phyloP scores from a whole-genome alignment of 1,284 basidiomycete genomes.

The Inonotus obliquus region DNA sequence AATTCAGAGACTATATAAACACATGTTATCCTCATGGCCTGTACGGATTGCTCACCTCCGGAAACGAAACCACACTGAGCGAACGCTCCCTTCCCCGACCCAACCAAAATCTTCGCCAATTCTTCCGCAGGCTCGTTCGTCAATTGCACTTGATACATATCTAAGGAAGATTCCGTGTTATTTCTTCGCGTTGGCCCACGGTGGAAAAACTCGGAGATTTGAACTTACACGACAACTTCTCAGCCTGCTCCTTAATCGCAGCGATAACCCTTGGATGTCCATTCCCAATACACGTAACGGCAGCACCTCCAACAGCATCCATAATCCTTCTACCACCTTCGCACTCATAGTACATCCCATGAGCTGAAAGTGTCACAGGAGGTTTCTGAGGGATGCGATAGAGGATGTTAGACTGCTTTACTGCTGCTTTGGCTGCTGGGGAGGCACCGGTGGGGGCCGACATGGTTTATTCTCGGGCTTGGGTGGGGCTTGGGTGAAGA shows the following conservation, averaged over 20 bases:
- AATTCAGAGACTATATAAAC: background rate
- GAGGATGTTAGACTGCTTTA: conserved; percentile 23
- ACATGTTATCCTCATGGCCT: background rate
- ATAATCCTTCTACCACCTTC: conserved; percentile 63
- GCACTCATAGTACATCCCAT: conserved; percentile 67
- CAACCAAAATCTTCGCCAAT: conserved; percentile 59
- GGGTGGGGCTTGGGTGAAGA: too few relatives aligned
- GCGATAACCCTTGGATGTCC: conserved; percentile 64
- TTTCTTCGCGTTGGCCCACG: conserved; percentile 3
- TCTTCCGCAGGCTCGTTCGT: conserved; percentile 75
- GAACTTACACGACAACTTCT: conserved; percentile 60
- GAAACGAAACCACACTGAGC: conserved; percentile 62
- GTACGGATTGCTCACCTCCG: conserved; percentile 46
- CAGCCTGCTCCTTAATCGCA: conserved; percentile 74
- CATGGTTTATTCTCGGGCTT: background rate
- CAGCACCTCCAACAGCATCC: conserved; percentile 81
- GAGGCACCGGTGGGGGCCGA: background rate
- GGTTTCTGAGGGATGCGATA: conserved; percentile 55
- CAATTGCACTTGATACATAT: conserved; percentile 79
- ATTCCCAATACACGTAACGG: conserved; percentile 76
- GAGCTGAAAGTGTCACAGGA: conserved; percentile 56
- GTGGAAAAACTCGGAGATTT: background rate
- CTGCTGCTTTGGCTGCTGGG: background rate
- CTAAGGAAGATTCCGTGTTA: conserved; percentile 32
- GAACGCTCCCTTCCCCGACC: conserved; percentile 68